phyloP scores from a whole-genome alignment of 192 early-diverging fungal species.

The Mortierella antarctica region DNA sequence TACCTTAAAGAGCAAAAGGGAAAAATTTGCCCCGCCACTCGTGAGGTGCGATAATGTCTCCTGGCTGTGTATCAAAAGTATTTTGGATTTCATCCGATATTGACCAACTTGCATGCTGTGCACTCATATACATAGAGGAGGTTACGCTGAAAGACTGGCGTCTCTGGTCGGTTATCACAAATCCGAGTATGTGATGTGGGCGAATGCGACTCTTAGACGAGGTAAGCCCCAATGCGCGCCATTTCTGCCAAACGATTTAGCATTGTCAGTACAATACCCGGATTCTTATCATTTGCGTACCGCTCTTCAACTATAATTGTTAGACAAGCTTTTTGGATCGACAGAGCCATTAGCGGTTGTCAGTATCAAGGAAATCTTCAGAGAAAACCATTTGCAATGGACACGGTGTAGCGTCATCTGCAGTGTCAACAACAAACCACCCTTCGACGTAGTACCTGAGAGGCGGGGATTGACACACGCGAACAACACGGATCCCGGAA shows the following conservation, averaged over 20 bases:
- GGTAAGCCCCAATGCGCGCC: slow-evolving; percentile 24
- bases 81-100: neutral
- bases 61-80: too few relatives aligned
- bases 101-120: neutral
- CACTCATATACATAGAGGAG: slow-evolving; percentile 16
- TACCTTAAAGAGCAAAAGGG: neutral
- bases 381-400: slow-evolving; percentile 27
- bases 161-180: slow-evolving; percentile 30
- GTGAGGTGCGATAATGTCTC: slow-evolving; percentile 10
- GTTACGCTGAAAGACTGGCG: slow-evolving; percentile 28
- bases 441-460: slow-evolving; percentile 6
- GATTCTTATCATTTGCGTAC: too few relatives aligned
- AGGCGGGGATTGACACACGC: neutral
- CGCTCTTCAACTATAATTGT: too few relatives aligned
- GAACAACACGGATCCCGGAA: neutral
- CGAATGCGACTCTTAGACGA: slow-evolving; percentile 16
- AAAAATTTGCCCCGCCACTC: slow-evolving; percentile 28
- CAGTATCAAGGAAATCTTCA: slow-evolving; percentile 3
- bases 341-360: slow-evolving; percentile 31
- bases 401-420: slow-evolving; percentile 18
- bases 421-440: slow-evolving; percentile 15
- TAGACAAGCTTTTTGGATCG: slow-evolving; percentile 28
- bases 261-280: neutral
- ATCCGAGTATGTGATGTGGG: slow-evolving; percentile 41
- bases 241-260: slow-evolving; percentile 30